These are phyloP conservation scores for Epichloe typhina DNA, from an alignment of 2,329 filamentous ascomycete species.

Conservation along the genomic window DNA sequence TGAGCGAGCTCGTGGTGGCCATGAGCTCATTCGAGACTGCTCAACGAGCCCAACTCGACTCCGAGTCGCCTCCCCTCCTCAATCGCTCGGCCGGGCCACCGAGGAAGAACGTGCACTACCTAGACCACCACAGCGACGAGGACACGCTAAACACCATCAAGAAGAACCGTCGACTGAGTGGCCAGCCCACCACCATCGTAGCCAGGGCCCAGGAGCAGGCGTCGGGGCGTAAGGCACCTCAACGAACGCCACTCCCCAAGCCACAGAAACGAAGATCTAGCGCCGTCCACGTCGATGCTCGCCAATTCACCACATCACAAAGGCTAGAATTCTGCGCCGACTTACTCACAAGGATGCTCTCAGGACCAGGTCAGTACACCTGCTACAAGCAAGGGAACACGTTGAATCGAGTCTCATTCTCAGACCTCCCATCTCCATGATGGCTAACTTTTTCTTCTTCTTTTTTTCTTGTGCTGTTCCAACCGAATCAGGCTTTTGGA, in stretches of 20 bases:
- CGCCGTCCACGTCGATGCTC: slow-evolving; percentile 17
- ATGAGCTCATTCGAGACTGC: slow-evolving; percentile 42
- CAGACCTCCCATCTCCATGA: not conserved
- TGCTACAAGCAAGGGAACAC: not conserved
- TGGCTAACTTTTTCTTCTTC: not conserved
- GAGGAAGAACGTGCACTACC: slow-evolving; percentile 36
- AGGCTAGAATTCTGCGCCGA: slow-evolving; percentile 48
- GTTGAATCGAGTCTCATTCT: not conserved
- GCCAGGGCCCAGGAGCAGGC: slow-evolving; percentile 11
- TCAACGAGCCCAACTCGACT: slow-evolving; percentile 12
- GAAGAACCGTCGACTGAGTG: slow-evolving; percentile 29
- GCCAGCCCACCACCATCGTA: slow-evolving; percentile 5
- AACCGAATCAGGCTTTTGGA: slow-evolving; percentile 44
- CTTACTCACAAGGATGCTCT: slow-evolving; percentile 45
- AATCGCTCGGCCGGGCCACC: slow-evolving; percentile 11
- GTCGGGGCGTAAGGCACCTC: slow-evolving; percentile 15
- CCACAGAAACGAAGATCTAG: slow-evolving; percentile 23
- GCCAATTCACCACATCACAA: slow-evolving; percentile 22
- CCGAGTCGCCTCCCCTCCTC: slow-evolving; percentile 7
- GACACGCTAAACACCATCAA: slow-evolving; percentile 14
- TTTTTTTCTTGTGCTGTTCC: not conserved
- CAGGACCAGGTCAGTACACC: slow-evolving; percentile 37
- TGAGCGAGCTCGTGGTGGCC: slow-evolving; percentile 48
- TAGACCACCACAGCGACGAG: slow-evolving; percentile 12
- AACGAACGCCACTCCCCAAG: slow-evolving; percentile 20